Conservation (phyloP, 2,329 filamentous ascomycete genomes). For the Phyllosticta capitalensis region DNA sequence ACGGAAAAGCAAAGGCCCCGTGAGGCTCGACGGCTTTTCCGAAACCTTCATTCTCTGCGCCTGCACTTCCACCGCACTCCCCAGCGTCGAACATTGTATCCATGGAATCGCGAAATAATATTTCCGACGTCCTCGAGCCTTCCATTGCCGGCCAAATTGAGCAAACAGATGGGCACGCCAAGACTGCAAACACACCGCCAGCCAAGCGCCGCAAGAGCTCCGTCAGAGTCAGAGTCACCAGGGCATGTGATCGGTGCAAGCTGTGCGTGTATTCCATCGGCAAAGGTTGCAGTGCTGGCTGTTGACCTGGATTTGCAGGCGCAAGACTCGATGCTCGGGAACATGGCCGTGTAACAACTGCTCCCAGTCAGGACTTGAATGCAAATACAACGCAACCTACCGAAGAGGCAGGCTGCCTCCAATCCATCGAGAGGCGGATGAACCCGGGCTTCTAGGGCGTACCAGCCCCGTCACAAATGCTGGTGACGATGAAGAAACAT, state of each 20-base stretch:
- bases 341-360: conserved; percentile 27
- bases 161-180: neutral
- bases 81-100: neutral
- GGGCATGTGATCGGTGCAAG: conserved; percentile 42
- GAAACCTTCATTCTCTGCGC: neutral
- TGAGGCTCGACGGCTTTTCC: neutral
- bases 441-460: neutral
- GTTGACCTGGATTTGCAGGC: conserved; percentile 15
- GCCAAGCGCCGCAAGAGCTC: conserved; percentile 24
- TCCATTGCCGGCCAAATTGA: neutral
- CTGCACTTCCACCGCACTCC: neutral
- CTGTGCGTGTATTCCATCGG: conserved; percentile 25
- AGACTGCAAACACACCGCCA: neutral
- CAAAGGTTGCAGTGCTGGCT: neutral
- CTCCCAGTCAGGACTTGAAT: conserved; percentile 25
- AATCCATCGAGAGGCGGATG: conserved; percentile 25
- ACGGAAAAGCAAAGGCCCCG: neutral
- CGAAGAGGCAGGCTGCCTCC: conserved; percentile 37
- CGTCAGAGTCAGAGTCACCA: conserved; percentile 35
- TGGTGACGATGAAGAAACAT: neutral
- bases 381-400: conserved; percentile 43
- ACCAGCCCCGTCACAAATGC: conserved; percentile 9
- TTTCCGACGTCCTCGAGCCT: neutral
- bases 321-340: conserved; percentile 29
- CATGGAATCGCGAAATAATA: neutral